A percentile compares a stretch with the other conserved stretches of the same genome.
phyloP scores from a whole-genome alignment of 495 filamentous ascomycete genomes.

The Haplographium delicatum region DNA sequence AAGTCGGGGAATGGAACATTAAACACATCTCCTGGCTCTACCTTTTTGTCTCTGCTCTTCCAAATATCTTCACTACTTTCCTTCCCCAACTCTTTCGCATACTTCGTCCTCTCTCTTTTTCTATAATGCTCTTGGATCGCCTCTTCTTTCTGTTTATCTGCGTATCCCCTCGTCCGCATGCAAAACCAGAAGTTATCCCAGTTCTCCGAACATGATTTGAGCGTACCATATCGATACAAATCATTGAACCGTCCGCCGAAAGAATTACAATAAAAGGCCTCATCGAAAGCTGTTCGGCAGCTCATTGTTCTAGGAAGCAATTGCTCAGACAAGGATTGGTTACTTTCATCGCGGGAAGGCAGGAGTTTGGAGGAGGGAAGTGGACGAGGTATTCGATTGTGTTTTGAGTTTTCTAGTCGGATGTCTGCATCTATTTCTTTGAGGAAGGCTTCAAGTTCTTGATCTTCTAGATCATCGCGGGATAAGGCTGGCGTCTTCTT shows the following conservation, averaged over 20 bases:
- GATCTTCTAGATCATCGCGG: constrained; percentile 55
- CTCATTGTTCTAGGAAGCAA: constrained; percentile 77
- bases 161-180: constrained; percentile 67
- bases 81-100: constrained; percentile 56
- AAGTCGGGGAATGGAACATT: constrained; percentile 28
- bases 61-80: constrained; percentile 92
- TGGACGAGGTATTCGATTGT: constrained; percentile 20
- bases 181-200: constrained; percentile 95
- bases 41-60: constrained; percentile 55
- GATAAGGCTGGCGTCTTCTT: constrained; percentile 24
- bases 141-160: constrained; percentile 43
- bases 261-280: constrained; percentile 91
- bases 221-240: constrained; percentile 76
- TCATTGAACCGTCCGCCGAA: constrained; percentile 76
- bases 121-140: constrained; percentile 66
- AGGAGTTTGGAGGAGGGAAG: constrained; percentile 8
- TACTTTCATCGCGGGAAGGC: constrained; percentile 12
- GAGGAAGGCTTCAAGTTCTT: constrained; percentile 57
- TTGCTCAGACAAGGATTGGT: constrained; percentile 37
- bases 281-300: constrained; percentile 86
- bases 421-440: constrained; percentile 39
- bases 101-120: constrained; percentile 65
- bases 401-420: constrained; percentile 27
- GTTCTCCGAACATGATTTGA: constrained; percentile 69
- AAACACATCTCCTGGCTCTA: constrained; percentile 39